Base-by-base conservation (phyloP, 768 basidiomycete genomes). In the Macrolepiota fuliginosa region DNA sequence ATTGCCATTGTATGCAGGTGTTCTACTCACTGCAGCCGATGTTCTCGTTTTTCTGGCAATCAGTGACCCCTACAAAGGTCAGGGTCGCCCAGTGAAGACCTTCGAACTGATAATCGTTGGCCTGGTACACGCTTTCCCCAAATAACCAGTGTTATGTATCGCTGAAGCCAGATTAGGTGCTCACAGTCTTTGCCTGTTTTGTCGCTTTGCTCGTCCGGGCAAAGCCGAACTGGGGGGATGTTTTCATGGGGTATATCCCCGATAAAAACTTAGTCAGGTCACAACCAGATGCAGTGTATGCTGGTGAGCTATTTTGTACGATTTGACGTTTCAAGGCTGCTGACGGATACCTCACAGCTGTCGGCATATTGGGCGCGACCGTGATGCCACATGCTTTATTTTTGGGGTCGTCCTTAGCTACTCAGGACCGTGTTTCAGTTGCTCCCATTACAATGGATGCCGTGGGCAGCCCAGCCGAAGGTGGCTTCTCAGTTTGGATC, bases 371-470 rank as follows among this genome's bases (percentile, higher is more conserved):
- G 3, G 85, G 86, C 53, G 88, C 90, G 2, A 92, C 90, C 2
- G 84, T 91, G 58, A 92, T 92, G 91, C 91, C 91, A 1, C 91
- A 91, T 70, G 84, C 86, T 4, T 64, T 77, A 56, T 76, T 75
- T 63, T 64, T 76, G 45, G 76, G 76, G 2, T 76, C 74, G 2
- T 72, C 72, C n/a, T 64, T 75, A 9, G 73, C 75, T 29, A 70
- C 74, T 0, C 73, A 75, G 40, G 72, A 77, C 60, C 74, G 74
- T 39, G 67, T 76, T 19, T 72, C 76, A 24, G 58, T 68, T 52
- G 58, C 71, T 36, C 64, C 67, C 46, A 37, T 25, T 58, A 24
- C 46, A 9, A 37, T 37, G 47, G 32, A 50, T 27, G 11, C 36
- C 17, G 6, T 50, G n/a, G 35, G 36, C 5, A 15, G 47, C 22